These are phyloP conservation scores for Pseudopithomyces maydicus DNA, from an alignment of 2,329 filamentous ascomycete genomes.

Conservation along the genomic window DNA sequence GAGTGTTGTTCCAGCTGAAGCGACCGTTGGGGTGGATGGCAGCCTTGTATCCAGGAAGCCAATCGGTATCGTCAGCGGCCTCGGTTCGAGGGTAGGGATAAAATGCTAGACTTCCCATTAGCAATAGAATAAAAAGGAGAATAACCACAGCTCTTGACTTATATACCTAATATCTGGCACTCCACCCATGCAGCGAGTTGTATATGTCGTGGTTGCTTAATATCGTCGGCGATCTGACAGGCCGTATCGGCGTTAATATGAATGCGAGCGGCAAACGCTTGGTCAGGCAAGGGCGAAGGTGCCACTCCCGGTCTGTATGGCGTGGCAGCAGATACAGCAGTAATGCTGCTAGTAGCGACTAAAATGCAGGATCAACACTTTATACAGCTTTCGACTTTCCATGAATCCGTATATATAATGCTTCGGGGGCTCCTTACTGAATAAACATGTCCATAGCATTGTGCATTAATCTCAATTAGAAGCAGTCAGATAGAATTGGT, in stretches of 20 bases:
- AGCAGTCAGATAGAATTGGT: too few species aligned
- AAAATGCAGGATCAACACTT: background rate
- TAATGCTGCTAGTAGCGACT: slow-evolving; percentile 3
- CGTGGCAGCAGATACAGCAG: background rate
- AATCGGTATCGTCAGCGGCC: slow-evolving; percentile 6
- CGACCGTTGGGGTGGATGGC: slow-evolving; percentile 3
- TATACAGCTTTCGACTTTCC: background rate
- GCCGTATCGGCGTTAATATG: slow-evolving; percentile 6
- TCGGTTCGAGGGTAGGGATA: slow-evolving; percentile 9
- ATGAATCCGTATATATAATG: too few species aligned
- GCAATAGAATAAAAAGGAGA: too few species aligned
- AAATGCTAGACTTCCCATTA: slow-evolving; percentile 1
- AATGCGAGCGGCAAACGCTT: slow-evolving; percentile 4
- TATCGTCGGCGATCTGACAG: background rate
- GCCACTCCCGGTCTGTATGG: slow-evolving; percentile 4
- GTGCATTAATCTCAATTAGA: too few species aligned
- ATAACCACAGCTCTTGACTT: too few species aligned
- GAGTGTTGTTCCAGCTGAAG: slow-evolving; percentile 9
- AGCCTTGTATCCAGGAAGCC: background rate
- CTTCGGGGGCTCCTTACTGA: too few species aligned
- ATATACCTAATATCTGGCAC: slow-evolving; percentile 2
- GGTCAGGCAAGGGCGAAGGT: slow-evolving; percentile 4
- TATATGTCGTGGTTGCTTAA: background rate
- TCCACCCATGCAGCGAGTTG: slow-evolving; percentile 11
- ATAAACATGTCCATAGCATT: too few species aligned